Conservation (phyloP, 2,329 filamentous ascomycete genomes). For the Penicillium sp. region DNA sequence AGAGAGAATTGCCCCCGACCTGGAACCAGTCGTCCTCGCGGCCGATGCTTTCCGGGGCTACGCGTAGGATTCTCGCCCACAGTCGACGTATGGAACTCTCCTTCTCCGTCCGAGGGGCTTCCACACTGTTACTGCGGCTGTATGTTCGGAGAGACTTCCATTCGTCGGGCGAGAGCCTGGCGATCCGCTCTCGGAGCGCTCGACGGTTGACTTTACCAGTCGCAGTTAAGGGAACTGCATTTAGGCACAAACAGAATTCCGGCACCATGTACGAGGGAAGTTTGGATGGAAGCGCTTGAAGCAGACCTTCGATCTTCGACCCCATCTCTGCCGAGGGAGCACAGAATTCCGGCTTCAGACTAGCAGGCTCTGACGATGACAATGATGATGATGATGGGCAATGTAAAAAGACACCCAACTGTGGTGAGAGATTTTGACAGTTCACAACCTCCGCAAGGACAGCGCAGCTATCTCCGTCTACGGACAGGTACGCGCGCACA, state of each 20-base stretch:
- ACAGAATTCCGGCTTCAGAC: not conserved
- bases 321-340: not conserved
- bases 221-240: not conserved
- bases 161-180: not conserved
- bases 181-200: not conserved
- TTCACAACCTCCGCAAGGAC: not conserved
- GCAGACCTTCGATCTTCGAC: not conserved
- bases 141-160: not conserved
- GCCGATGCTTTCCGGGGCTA: not conserved
- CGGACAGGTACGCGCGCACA: not conserved
- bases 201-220: not conserved
- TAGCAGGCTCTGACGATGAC: no score
- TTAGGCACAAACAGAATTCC: not conserved
- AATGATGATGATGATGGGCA: no score
- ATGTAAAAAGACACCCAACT: not conserved
- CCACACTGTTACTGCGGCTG: not conserved
- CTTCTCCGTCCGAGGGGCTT: not conserved
- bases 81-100: not conserved
- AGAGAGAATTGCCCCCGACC: not conserved
- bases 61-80: not conserved
- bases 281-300: not conserved
- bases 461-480: not conserved
- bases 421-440: not conserved
- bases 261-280: not conserved
- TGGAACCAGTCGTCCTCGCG: not conserved